Base-by-base conservation (phyloP, 805 yeast genomes). In the Nakazawaea populi region DNA sequence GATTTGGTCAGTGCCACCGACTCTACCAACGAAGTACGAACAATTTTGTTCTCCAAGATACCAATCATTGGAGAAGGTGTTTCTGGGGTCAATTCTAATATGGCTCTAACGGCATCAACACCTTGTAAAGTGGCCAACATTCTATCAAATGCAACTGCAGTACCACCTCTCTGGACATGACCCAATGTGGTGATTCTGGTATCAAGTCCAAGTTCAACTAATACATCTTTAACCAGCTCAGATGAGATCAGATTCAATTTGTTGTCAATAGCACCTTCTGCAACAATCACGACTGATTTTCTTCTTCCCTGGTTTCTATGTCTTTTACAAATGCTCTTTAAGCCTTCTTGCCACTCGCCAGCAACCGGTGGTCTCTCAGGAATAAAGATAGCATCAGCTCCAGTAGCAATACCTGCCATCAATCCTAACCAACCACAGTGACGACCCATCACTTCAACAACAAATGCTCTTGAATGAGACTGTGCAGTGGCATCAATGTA, bases 371-470 rank as follows among this genome's bases (percentile, higher is more conserved):
- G 97, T 69, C 85, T 83, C 72, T 94, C 99, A 35, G 99, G 99
- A 57, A 94, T 87, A 61, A 94, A 85, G 53, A 90, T 86, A 66
- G 82, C 90, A 71, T 94, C 99, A 3, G 99, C 98, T 61, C 94
- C 87, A 31, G 97, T 89, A 42, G 98, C 90, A 55, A 92, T 85
- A 63, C 98, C 99, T 4, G 99, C 95, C 94, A 90, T 91, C 59
- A 94, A 74, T 1, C 95, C 98, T 60, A 94, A 79, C 99, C 99
- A 94, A 56, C 99, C 99, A 76, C 99, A 94, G 68, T 94, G 97
- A 65, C 99, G 83, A 55, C 99, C 99, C 99, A 94, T 94, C 40
- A 94, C 99, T 68, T 94, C 99, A 53, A 94, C 87, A 42, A 94
- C 97, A 67, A 94, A 94, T 6, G 99, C 99, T 63, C 99, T 82